phyloP scores from a whole-genome alignment of 2,329 filamentous ascomycete species.

The Penicillium psychrosexuale region DNA sequence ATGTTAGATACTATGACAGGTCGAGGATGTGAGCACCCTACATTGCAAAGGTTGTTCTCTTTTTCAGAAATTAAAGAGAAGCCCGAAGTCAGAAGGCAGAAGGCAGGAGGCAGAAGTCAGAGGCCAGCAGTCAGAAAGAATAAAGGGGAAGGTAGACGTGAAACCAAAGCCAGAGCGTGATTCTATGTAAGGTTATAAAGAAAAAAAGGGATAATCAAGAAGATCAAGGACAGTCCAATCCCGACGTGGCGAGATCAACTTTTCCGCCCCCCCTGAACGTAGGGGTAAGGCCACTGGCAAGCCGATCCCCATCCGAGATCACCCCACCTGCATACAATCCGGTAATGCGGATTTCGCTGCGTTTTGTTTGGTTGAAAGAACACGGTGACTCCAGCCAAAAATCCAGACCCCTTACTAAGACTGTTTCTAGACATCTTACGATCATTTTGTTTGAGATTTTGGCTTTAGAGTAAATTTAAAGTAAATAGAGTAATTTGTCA shows the following conservation, averaged over 20 bases:
- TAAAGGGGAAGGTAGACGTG: not conserved
- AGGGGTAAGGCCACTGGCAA: constrained; percentile 32
- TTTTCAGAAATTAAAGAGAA: not conserved
- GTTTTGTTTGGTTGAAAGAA: constrained; percentile 11
- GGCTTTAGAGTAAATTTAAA: not conserved
- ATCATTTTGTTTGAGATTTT: not conserved
- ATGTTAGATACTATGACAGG: not conserved
- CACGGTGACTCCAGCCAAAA: not conserved
- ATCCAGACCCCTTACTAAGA: not conserved
- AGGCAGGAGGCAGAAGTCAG: not conserved
- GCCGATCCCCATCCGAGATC: constrained; percentile 31
- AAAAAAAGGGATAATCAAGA: constrained; percentile 6
- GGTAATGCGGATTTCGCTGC: constrained; percentile 8
- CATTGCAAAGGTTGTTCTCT: constrained; percentile 8
- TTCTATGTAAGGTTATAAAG: constrained; percentile 2
- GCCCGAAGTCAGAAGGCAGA: no score
- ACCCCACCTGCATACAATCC: constrained; percentile 8
- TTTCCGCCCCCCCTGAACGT: constrained; percentile 19
- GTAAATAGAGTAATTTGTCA: not conserved
- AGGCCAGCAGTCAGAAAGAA: not conserved
- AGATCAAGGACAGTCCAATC: constrained; percentile 21
- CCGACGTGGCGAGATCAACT: constrained; percentile 37
- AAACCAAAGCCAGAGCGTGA: not conserved
- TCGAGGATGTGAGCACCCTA: constrained; percentile 2
- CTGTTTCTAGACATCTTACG: not conserved